Conservation (phyloP, 2,329 filamentous ascomycete species). For the Aspergillus japonicus region DNA sequence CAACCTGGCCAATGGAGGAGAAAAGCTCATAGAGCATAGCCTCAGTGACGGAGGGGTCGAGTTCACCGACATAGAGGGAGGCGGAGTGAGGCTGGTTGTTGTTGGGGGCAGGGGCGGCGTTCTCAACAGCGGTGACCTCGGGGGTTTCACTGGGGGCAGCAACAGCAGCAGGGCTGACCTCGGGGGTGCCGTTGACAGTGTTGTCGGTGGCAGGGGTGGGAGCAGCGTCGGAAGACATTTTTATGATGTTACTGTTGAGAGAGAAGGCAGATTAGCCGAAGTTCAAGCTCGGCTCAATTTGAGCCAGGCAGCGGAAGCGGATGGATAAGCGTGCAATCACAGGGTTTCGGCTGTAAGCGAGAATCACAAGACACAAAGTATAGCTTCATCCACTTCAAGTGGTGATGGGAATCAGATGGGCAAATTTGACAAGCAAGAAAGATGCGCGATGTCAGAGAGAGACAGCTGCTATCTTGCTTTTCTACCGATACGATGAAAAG, state of each 20-base stretch:
- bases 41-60: slow-evolving; percentile 96
- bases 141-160: slow-evolving; percentile 70
- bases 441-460: neutral
- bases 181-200: slow-evolving; percentile 60
- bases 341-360: neutral
- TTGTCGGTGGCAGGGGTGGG: slow-evolving; percentile 66
- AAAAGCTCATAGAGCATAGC: slow-evolving; percentile 99
- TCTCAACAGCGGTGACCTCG: slow-evolving; percentile 41
- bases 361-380: neutral
- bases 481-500: neutral
- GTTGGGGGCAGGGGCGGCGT: slow-evolving; percentile 63
- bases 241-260: slow-evolving; percentile 45
- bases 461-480: neutral
- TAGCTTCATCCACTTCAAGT: neutral
- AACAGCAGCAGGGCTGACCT: slow-evolving; percentile 55
- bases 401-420: neutral
- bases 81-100: slow-evolving; percentile 87
- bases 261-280: slow-evolving; percentile 8
- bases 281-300: neutral
- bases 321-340: too few relatives aligned
- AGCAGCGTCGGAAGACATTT: slow-evolving; percentile 77
- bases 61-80: slow-evolving; percentile 97
- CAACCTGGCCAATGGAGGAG: slow-evolving; percentile 97
- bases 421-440: neutral
- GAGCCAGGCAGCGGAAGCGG: neutral